These are phyloP conservation scores for Cyclotella sp. DNA, from an alignment of 108 stramenopile genomes.

Conservation along the genomic window DNA sequence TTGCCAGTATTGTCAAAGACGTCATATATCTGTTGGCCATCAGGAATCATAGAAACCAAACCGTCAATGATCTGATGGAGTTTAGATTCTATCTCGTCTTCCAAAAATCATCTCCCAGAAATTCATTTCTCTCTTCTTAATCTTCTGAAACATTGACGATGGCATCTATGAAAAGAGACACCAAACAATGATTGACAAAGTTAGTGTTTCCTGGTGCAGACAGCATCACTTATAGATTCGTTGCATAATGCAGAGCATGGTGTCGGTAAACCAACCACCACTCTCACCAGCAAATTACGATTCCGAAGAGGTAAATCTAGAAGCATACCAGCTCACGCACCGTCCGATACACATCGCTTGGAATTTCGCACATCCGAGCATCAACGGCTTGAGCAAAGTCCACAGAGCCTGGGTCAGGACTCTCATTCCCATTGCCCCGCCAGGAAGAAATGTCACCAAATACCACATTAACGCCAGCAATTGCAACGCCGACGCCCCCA, in stretches of 20 bases:
- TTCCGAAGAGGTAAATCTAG: slow-evolving; percentile 45
- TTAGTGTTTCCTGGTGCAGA: background rate
- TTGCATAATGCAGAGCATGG: slow-evolving; percentile 8
- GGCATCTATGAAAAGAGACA: slow-evolving; percentile 22
- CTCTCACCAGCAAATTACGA: slow-evolving; percentile 22
- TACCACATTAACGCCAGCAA: slow-evolving; percentile 86
- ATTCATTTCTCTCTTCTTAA: slow-evolving; percentile 32
- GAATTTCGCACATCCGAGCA: slow-evolving; percentile 67
- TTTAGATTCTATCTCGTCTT: too few species aligned
- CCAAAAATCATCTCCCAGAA: too few species aligned
- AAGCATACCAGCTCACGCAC: slow-evolving; percentile 63
- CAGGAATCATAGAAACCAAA: too few species aligned
- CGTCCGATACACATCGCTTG: slow-evolving; percentile 70
- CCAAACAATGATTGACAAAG: slow-evolving; percentile 7
- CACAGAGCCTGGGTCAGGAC: slow-evolving; percentile 70
- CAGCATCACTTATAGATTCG: too few species aligned
- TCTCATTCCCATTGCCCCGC: slow-evolving; percentile 81
- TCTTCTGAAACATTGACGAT: slow-evolving; percentile 27
- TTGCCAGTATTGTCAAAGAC: too few species aligned
- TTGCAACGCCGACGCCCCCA: slow-evolving; percentile 72
- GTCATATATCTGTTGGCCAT: too few species aligned
- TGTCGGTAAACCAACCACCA: background rate
- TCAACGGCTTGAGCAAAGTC: slow-evolving; percentile 74
- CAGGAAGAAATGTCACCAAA: slow-evolving; percentile 89
- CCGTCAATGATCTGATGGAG: background rate